Percentiles rank a stretch among this genome's conserved stretches.
These are phyloP conservation scores for Linaria vulgaris DNA, from an alignment of 257 asterid genomes.

Conservation along the genomic window DNA sequence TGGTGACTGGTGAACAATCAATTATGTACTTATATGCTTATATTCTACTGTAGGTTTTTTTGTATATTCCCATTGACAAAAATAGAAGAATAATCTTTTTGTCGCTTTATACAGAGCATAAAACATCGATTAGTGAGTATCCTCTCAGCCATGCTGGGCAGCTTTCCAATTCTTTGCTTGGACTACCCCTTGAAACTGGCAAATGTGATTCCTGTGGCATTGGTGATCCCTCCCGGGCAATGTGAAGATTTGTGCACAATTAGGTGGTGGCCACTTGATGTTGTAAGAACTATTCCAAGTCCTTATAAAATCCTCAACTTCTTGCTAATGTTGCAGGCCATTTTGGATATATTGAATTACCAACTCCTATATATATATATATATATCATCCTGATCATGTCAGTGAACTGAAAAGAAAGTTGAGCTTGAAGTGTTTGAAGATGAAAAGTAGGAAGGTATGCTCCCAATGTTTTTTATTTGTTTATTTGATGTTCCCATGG, in stretches of 20 bases:
- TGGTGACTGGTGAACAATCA: too few species aligned
- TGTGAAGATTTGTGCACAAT: constrained; percentile 36
- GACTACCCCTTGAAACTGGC: constrained; percentile 88
- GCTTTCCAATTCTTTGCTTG: constrained; percentile 90
- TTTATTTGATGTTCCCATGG: too few species aligned
- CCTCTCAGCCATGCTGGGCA: constrained; percentile 90
- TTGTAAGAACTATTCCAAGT: too few species aligned
- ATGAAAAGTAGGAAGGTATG: constrained; percentile 73
- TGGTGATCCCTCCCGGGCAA: constrained; percentile 90
- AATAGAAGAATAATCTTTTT: too few species aligned
- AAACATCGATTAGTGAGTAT: constrained; percentile 78
- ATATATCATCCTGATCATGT: constrained; percentile 98
- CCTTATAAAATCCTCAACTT: neutral
- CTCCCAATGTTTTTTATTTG: too few species aligned
- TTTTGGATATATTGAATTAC: constrained; percentile 91
- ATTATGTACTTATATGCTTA: too few species aligned
- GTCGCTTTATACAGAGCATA: constrained; percentile 48
- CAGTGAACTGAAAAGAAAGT: constrained; percentile 63
- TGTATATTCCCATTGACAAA: too few species aligned
- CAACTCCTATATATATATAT: constrained; percentile 75
- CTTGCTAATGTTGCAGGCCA: constrained; percentile 64
- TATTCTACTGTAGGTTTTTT: too few species aligned
- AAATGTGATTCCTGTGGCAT: constrained; percentile 95
- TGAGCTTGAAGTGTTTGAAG: constrained; percentile 50
- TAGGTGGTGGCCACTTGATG: too few species aligned